phyloP scores from a whole-genome alignment of 371 early-diverging fungal species.

The Parasitella parasitica region DNA sequence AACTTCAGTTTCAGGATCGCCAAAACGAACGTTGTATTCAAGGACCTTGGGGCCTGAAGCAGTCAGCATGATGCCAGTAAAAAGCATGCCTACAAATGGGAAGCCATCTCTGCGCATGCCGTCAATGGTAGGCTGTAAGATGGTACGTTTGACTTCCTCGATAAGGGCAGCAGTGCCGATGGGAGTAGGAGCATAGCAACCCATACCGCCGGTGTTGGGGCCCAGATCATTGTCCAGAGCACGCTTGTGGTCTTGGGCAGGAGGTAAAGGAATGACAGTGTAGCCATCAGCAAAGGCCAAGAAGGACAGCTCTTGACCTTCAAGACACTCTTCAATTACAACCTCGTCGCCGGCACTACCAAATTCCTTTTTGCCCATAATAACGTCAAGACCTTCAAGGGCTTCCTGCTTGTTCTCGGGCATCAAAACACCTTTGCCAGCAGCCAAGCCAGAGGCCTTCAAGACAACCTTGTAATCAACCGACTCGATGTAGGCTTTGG shows the following conservation, averaged over 20 bases:
- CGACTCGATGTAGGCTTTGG: conserved; percentile 69
- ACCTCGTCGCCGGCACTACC: conserved; percentile 90
- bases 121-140: conserved; percentile 90
- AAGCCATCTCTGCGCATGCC: conserved; percentile 94
- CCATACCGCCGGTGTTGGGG: conserved; percentile 99
- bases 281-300: conserved; percentile 96
- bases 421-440: conserved; percentile 96
- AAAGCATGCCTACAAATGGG: conserved; percentile 97
- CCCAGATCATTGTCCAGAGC: conserved; percentile 91
- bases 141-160: conserved; percentile 68
- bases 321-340: conserved; percentile 93
- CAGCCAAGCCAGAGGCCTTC: conserved; percentile 95
- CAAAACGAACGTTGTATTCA: conserved; percentile 97
- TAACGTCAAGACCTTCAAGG: conserved; percentile 74
- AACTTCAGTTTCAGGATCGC: conserved; percentile 97
- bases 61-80: conserved; percentile 96
- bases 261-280: conserved; percentile 84
- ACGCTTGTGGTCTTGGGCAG: conserved; percentile 98
- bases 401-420: conserved; percentile 88
- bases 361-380: conserved; percentile 90
- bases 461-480: conserved; percentile 73
- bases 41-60: conserved; percentile 86
- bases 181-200: conserved; percentile 96
- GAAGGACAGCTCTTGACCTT: conserved; percentile 90
- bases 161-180: conserved; percentile 80